Base-by-base conservation (phyloP, 768 basidiomycete species). In the Xerocomellus intermedius region DNA sequence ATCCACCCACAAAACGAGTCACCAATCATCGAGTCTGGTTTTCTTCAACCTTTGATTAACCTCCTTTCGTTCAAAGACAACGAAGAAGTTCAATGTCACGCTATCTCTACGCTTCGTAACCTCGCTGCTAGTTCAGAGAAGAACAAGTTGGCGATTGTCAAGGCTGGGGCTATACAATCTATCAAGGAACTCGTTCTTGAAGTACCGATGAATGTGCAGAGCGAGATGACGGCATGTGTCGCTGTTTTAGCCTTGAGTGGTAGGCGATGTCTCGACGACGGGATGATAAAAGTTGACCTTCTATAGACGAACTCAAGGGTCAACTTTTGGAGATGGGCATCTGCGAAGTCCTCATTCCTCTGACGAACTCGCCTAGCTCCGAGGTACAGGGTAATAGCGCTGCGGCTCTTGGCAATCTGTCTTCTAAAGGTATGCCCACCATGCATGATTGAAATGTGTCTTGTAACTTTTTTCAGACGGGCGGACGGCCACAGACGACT, bases 311-410 rank as follows among this genome's bases (percentile, higher is more conserved):
- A 61, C 78, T 99, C 64, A 99, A 99, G 75, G 91, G 93, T 2
- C 93, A 96, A 70, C 74, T 99, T 35, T 78, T 99, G 57, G 96
- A 99, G 74, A 94, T 98, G 92, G 97, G 97, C 22, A 94, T 99
- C 49, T 94, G 94, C 65, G 95, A 98, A 65, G 96, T 98, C 9
- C 78, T 99, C 33, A 98, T 99, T 64, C 97, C 97, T 13, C 75
- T 99, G 30, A 98, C 97, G 36, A 92, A 95, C 67, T 98, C 97
- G 19, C 85, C 87, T 1, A 96, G 94, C 69, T 91, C 96, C 38
- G 97, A 99, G 71, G 97, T 99, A 1, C 97, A 98, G 73, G 97
- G 97, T 14, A 99, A 99, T 68, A 94, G 92, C 64, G 97, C 97
- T 22, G 97, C 97, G 24, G 97, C 97, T 10, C 81, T 99, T 42